Evolutionary conservation across 2,329 filamentous ascomycete species (phyloP).

Genomic region (Elsinoe australis): DNA sequence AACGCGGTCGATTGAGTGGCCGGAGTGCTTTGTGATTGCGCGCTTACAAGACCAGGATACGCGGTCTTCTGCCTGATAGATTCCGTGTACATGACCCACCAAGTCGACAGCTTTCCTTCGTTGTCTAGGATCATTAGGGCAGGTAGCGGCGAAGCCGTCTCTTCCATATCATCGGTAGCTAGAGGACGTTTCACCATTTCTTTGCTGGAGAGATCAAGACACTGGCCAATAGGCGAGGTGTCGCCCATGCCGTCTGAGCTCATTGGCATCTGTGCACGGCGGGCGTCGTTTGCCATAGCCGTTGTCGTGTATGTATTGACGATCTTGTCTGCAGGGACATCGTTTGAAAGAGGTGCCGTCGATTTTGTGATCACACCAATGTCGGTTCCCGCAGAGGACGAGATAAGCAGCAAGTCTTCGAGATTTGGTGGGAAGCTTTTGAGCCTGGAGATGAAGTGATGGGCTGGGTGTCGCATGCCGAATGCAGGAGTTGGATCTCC

Average conservation of each 20-base stretch:
- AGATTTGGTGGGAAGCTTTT: slow-evolving; percentile 73
- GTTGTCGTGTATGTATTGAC: slow-evolving; percentile 66
- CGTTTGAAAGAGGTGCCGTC: slow-evolving; percentile 56
- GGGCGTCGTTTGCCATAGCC: slow-evolving; percentile 63
- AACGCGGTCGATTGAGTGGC: slow-evolving; percentile 27
- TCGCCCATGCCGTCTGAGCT: slow-evolving; percentile 55
- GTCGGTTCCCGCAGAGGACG: slow-evolving; percentile 72
- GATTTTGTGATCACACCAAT: slow-evolving; percentile 72
- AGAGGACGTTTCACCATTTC: slow-evolving; percentile 74
- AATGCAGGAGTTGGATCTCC: slow-evolving; percentile 62
- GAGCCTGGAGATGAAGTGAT: slow-evolving; percentile 70
- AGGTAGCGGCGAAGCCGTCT: slow-evolving; percentile 73
- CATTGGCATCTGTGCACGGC: slow-evolving; percentile 62
- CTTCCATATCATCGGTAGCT: slow-evolving; percentile 60
- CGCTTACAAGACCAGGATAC: slow-evolving; percentile 61
- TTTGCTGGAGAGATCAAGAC: slow-evolving; percentile 74
- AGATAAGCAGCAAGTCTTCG: slow-evolving; percentile 71
- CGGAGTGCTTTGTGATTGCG: slow-evolving; percentile 25
- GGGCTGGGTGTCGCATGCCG: slow-evolving; percentile 53
- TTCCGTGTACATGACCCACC: slow-evolving; percentile 89
- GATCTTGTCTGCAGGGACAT: slow-evolving; percentile 52
- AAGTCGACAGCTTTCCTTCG: slow-evolving; percentile 73
- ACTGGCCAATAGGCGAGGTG: slow-evolving; percentile 69
- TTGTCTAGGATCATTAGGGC: slow-evolving; percentile 80
- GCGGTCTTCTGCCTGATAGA: slow-evolving; percentile 66